phyloP scores from a whole-genome alignment of 148 eudicot genomes.

The Cornus florida region DNA sequence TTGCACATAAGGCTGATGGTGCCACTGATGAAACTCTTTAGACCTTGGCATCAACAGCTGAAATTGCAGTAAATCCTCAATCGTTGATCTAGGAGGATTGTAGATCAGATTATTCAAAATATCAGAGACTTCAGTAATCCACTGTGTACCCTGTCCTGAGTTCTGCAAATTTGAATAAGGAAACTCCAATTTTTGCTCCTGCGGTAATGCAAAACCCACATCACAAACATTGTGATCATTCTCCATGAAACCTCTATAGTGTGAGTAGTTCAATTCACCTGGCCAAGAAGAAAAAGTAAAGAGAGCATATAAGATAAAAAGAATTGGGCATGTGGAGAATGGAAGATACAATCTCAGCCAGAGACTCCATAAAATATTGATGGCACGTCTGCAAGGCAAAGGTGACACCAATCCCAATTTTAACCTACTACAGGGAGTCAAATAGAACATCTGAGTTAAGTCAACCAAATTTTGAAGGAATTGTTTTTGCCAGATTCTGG shows the following conservation, averaged over 20 bases:
- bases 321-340: too few species aligned
- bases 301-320: too few species aligned
- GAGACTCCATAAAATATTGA: too few species aligned
- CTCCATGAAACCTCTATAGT: conserved; percentile 5
- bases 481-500: not conserved
- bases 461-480: not conserved
- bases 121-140: conserved; percentile 6
- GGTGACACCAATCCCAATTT: too few species aligned
- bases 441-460: not conserved
- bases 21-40: conserved; percentile 13
- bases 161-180: not conserved
- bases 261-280: conserved; percentile 22
- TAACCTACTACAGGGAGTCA: not conserved
- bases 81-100: not conserved
- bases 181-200: conserved; percentile 21
- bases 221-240: conserved; percentile 18
- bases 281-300: not conserved
- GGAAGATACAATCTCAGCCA: too few species aligned
- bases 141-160: not conserved
- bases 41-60: conserved; percentile 16
- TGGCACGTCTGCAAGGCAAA: too few species aligned
- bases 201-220: conserved; percentile 14
- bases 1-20: conserved; percentile 17
- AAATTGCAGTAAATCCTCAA: not conserved
- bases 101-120: not conserved